Evolutionary conservation across 129 eudicot genomes (phyloP), one percentile per base, ranked within the genome.

Genomic region (Chrysanthemum makinoi): DNA sequence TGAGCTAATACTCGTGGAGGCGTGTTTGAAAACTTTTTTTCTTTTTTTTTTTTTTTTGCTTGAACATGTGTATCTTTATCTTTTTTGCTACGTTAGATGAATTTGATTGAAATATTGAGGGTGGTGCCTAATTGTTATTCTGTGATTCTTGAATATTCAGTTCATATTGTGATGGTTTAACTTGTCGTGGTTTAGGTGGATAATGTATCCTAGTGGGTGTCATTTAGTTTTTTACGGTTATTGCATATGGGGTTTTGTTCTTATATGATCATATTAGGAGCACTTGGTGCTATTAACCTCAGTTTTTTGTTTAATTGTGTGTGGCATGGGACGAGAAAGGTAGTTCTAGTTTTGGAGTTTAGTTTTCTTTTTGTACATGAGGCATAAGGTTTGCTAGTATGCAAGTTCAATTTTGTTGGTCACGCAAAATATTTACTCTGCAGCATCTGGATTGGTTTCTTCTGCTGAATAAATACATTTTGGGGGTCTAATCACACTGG

Each of bases 361-460:
- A 48, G 6, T 56, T 47, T 75, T 47, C 2, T 66, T 46, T 33
- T 75, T 24, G 46, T 66, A 20, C 52, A 10, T 22, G 13, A 22
- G 58, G 22, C 66, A 54, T 66, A 13, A 54, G 63, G 69, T 33
- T 26, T 44, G 56, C 56, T 64, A 55, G 17, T 66, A 66, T 56
- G 61, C 50, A 24, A 10, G 22, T 66, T 56, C 43, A 55, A 18
- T 39, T 74, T 56, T 66, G 50, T 28, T 66, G n/a, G 68, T 17
- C 22, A 16, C 22, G 59, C 19, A 66, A 75, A 57, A 11, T 26
- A 44, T 10, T 44, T 10, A 55, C 35, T 72, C 61, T 28, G 18
- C 64, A 59, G 78, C 48, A 16, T 62, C 60, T 60, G 48, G 28
- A 24, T 72, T 59, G 67, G 60, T 26, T 60, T 62, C 12, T 47